These are phyloP conservation scores for Xylaria cubensis DNA, from an alignment of 495 filamentous ascomycete species.

Conservation along the genomic window DNA sequence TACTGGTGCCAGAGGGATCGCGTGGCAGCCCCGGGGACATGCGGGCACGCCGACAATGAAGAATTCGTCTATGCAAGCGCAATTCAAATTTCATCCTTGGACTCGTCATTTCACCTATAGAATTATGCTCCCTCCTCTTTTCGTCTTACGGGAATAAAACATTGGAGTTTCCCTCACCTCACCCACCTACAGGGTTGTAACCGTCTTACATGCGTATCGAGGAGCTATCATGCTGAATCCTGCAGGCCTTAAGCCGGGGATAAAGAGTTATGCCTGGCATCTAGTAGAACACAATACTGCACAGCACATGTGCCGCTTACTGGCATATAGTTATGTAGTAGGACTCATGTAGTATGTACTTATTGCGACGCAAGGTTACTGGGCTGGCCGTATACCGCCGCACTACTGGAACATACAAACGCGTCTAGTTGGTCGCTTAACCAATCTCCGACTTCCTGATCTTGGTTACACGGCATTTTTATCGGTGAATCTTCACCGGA, in stretches of 20 bases:
- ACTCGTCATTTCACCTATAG: neutral
- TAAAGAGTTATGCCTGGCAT: neutral
- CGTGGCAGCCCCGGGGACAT: neutral
- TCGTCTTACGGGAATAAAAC: neutral
- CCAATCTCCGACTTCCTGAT: neutral
- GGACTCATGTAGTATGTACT: neutral
- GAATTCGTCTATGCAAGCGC: neutral
- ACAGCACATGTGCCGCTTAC: constrained; percentile 3
- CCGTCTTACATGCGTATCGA: neutral
- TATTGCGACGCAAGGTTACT: neutral
- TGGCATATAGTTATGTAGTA: neutral
- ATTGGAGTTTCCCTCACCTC: neutral
- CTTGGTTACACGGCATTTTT: too few species aligned
- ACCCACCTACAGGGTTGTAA: neutral
- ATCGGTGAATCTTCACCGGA: too few species aligned
- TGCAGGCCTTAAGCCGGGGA: neutral
- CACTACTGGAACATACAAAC: too few species aligned
- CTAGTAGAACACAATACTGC: neutral
- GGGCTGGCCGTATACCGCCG: neutral
- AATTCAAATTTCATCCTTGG: neutral
- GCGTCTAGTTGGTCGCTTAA: too few species aligned
- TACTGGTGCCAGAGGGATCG: neutral
- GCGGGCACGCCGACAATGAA: neutral
- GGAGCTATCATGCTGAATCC: neutral
- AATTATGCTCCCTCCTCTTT: neutral